Conservation (phyloP, 2,329 filamentous ascomycete species). For the Epichloe coenophiala region DNA sequence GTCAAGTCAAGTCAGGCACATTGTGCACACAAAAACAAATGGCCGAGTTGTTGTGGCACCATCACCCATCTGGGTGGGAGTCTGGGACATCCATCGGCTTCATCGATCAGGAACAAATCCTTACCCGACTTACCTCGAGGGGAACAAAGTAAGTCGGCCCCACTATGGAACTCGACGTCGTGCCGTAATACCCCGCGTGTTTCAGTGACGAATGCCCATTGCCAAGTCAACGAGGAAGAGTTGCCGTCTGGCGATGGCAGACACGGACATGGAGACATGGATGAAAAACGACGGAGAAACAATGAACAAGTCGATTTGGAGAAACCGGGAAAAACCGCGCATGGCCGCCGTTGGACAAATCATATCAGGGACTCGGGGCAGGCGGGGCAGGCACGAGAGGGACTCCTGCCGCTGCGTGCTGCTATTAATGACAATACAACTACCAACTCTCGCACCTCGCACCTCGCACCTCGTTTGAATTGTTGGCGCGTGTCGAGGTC, state of each 20-base stretch:
- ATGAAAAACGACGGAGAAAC: neutral
- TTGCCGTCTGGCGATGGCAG: neutral
- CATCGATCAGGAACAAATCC: neutral
- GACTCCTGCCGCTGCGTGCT: no score
- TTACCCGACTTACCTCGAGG: no score
- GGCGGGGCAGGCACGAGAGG: neutral
- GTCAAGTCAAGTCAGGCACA: neutral
- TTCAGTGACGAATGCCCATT: conserved; percentile 13
- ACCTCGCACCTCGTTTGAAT: no score
- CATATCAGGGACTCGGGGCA: neutral
- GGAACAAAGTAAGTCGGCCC: neutral
- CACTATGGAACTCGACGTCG: neutral
- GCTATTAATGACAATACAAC: no score
- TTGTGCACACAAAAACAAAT: neutral
- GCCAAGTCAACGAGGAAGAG: conserved; percentile 11
- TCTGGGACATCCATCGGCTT: neutral
- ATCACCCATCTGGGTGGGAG: no score
- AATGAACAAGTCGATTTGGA: neutral
- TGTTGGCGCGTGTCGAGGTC: no score
- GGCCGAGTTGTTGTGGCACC: neutral
- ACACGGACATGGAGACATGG: neutral
- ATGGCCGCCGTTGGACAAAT: neutral
- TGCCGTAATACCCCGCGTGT: conserved; percentile 7
- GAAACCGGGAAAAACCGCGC: no score
- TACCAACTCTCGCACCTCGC: no score